A percentile compares a stretch with the other conserved stretches of the same genome.
These are phyloP conservation scores for Cryphonectria japonica DNA, from an alignment of 2,329 filamentous ascomycete genomes.

Conservation along the genomic window DNA sequence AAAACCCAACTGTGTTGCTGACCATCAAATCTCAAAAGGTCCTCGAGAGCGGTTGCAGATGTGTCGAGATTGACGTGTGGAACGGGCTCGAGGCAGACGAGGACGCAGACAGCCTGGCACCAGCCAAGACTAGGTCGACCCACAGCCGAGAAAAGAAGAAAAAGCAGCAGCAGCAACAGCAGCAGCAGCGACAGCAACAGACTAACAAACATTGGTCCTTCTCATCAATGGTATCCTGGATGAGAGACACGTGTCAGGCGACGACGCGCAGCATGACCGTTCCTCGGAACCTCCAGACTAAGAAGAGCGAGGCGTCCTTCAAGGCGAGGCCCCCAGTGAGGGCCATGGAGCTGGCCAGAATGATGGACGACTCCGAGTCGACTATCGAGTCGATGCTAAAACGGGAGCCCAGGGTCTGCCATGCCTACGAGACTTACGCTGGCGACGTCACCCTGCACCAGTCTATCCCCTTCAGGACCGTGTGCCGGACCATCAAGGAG, in stretches of 20 bases:
- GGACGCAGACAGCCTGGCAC: conserved; percentile 40
- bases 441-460: conserved; percentile 75
- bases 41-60: conserved; percentile 76
- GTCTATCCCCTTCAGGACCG: conserved; percentile 81
- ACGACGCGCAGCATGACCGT: neutral
- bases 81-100: conserved; percentile 61
- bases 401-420: conserved; percentile 78
- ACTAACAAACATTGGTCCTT: conserved; percentile 23
- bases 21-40: conserved; percentile 20
- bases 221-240: conserved; percentile 27
- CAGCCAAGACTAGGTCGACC: conserved; percentile 40
- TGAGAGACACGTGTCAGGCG: conserved; percentile 29
- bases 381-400: conserved; percentile 34
- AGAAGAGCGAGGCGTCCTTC: conserved; percentile 31
- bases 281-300: neutral
- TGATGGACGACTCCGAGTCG: conserved; percentile 15
- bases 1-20: neutral
- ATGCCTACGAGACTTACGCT: conserved; percentile 49
- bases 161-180: conserved; percentile 21
- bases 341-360: conserved; percentile 23
- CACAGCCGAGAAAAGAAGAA: conserved; percentile 36
- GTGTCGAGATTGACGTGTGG: conserved; percentile 95
- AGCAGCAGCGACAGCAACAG: neutral
- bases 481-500: conserved; percentile 79
- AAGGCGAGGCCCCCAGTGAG: conserved; percentile 13